phyloP scores from a whole-genome alignment of 352 stramenopile genomes.

The Achlya hypogyna region DNA sequence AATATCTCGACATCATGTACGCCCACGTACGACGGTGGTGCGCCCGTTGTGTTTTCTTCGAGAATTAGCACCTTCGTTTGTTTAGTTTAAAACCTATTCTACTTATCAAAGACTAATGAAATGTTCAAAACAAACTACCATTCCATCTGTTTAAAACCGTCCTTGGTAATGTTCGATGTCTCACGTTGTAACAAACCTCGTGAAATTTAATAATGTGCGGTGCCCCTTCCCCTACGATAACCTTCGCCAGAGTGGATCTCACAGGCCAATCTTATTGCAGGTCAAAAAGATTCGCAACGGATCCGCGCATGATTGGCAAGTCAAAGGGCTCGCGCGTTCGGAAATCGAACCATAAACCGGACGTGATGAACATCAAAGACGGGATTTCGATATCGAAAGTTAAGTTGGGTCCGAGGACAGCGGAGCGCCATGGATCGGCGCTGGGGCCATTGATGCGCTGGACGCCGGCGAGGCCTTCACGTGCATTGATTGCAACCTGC shows the following conservation, averaged over 20 bases:
- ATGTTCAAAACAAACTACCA: too few species aligned
- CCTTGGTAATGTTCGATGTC: constrained; percentile 8
- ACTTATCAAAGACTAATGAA: too few species aligned
- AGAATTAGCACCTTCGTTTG: background rate
- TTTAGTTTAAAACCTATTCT: background rate
- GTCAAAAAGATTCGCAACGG: background rate
- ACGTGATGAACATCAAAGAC: background rate
- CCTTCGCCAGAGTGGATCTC: background rate
- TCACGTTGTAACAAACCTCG: constrained; percentile 6
- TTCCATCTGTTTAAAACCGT: too few species aligned
- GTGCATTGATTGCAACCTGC: too few species aligned
- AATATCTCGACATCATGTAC: background rate
- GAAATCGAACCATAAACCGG: background rate
- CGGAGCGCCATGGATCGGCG: too few species aligned
- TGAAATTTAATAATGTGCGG: background rate
- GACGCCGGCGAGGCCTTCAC: too few species aligned
- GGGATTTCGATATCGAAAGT: background rate
- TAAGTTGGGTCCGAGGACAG: too few species aligned
- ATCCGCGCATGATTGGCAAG: background rate
- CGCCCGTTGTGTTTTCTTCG: background rate
- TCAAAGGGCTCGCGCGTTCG: background rate
- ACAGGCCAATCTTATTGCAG: background rate
- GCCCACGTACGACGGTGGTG: background rate
- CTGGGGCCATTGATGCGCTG: too few species aligned
- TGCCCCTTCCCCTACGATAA: background rate